These are phyloP conservation scores for Waltiozyma sp. DNA, from an alignment of 1,139 yeast genomes.

Conservation along the genomic window DNA sequence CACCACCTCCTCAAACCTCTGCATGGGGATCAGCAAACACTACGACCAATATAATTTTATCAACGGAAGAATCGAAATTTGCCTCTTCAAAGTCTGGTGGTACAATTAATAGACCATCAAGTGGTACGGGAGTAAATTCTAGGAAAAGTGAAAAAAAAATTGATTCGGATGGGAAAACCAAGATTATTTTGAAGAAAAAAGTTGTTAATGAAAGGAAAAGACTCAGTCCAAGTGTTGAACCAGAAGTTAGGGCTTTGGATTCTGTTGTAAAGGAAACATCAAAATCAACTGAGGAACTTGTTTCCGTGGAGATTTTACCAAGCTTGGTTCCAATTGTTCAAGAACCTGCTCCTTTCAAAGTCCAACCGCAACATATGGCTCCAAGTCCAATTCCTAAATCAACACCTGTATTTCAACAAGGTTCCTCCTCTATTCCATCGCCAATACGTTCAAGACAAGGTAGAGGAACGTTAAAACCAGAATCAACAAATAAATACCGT, in stretches of 20 bases:
- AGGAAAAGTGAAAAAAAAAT: constrained; percentile 1
- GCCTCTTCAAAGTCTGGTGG: constrained; percentile 7
- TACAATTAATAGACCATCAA: constrained; percentile 2
- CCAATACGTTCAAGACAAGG: neutral
- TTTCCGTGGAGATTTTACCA: neutral
- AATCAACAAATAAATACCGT: neutral
- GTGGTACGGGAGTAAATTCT: constrained; percentile 4
- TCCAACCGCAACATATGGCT: too few relatives aligned
- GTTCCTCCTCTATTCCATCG: neutral
- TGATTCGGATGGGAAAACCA: constrained; percentile 5
- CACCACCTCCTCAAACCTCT: constrained; percentile 9
- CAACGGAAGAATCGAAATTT: constrained; percentile 3
- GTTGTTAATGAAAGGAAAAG: constrained; percentile 13
- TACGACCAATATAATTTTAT: neutral
- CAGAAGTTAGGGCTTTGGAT: neutral
- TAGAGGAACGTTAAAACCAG: neutral
- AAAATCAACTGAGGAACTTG: neutral
- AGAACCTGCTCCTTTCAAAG: neutral
- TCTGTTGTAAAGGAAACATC: neutral
- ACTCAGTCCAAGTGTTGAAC: neutral
- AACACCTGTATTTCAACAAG: neutral
- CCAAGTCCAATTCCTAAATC: neutral
- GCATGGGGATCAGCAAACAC: constrained; percentile 11
- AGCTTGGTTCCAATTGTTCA: neutral
- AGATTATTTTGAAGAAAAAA: constrained; percentile 13